Base-by-base conservation (phyloP, 306 rosid species). In the Arachis hypogaea region DNA sequence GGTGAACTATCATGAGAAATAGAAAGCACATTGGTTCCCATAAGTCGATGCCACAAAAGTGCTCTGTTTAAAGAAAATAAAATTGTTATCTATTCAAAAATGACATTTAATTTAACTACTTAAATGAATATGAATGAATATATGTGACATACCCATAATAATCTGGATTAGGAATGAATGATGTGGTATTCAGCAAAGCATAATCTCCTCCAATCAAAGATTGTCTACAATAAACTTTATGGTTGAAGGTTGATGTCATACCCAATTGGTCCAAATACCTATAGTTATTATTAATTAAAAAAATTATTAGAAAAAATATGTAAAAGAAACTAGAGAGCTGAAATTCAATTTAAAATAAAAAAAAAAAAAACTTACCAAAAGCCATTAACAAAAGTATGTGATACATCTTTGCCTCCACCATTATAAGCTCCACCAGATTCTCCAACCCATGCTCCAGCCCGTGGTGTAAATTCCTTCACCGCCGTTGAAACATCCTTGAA, bases 401-500 rank as follows among this genome's bases (percentile, higher is more conserved):
- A 85, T 44, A 88, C 86, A 55, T 79, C 59, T 82, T 46, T 85
- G 77, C 96, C 88, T 36, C 96, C 96, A 65, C 93, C 88, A 18
- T 90, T 88, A 57, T 69, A 90, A 59, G 96, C 89, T 72, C 96
- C 97, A 7, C 97, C 93, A 46, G 92, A 52, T 81, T 90, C 93
- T 5, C 93, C 93, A 74, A 90, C 81, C 93, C 97, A 86, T 11
- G 89, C 71, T n/a, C 78, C 84, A 9, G 88, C 67, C 82, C 75
- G 57, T 28, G 90, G 90, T 0, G 78, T 36, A 41, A 70, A 79
- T 2, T 81, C 59, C 18, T 70, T 14, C 0, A 81, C 73, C 10
- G 83, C 60, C 9, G 10, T 58, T 3, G 77, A 38, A 0, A 76
- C 71, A 30, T 85, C 86, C 11, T 50, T 66, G 12, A 74, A 88